These are phyloP conservation scores for Fusarium tricinctum DNA, from an alignment of 2,329 filamentous ascomycete genomes.

Conservation along the genomic window DNA sequence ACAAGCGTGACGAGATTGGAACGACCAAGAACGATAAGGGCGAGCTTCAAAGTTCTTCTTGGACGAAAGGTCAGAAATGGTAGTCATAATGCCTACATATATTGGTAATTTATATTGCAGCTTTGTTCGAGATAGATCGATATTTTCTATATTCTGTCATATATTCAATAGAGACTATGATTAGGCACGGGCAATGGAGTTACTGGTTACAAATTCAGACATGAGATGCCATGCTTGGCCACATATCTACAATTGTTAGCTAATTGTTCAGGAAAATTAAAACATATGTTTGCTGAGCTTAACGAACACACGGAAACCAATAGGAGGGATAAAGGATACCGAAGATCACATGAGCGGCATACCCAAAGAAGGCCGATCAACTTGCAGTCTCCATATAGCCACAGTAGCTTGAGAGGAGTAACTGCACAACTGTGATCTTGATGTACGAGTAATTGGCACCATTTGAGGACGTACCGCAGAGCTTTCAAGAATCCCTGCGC, in stretches of 20 bases:
- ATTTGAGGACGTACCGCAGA: background rate
- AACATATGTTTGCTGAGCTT: background rate
- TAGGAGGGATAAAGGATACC: background rate
- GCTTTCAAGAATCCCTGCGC: background rate
- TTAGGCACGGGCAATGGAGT: slow-evolving; percentile 3
- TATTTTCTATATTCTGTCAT: slow-evolving; percentile 7
- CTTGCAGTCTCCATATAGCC: background rate
- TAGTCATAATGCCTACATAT: slow-evolving; percentile 21
- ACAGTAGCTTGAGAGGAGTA: too few species aligned
- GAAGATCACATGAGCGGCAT: slow-evolving; percentile 27
- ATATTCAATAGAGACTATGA: background rate
- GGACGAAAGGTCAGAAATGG: slow-evolving; percentile 49
- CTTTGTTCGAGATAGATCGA: background rate
- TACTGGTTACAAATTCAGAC: background rate
- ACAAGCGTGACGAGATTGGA: slow-evolving; percentile 65
- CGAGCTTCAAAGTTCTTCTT: slow-evolving; percentile 50
- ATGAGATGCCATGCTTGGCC: background rate
- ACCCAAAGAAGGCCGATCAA: slow-evolving; percentile 9
- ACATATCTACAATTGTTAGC: background rate
- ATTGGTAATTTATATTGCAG: background rate
- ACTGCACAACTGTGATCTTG: background rate
- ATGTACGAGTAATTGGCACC: background rate
- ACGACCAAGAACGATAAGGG: slow-evolving; percentile 50
- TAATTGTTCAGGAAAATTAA: background rate
- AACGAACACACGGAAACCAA: background rate